Evolutionary conservation across 345 rosid species (phyloP).

Genomic region (Turnera subulata): DNA sequence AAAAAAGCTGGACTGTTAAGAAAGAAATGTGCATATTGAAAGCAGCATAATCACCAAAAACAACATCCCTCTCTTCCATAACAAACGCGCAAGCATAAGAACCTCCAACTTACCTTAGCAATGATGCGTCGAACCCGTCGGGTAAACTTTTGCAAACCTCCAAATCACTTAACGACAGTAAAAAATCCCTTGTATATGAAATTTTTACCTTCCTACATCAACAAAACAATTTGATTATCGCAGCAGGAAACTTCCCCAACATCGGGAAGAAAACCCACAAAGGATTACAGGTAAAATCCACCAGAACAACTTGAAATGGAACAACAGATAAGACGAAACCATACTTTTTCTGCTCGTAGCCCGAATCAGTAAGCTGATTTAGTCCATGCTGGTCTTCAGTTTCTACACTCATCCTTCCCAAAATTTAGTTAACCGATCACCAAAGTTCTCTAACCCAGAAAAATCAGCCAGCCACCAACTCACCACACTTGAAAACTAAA

Average conservation of each 20-base stretch:
- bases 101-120: conserved; percentile 45
- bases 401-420: conserved; percentile 61
- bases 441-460: too few relatives aligned
- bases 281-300: neutral
- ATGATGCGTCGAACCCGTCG: conserved; percentile 47
- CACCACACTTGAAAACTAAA: neutral
- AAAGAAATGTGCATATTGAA: conserved; percentile 11
- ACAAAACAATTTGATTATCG: conserved; percentile 10
- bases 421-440: neutral
- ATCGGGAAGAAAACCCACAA: conserved; percentile 1
- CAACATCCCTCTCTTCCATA: neutral
- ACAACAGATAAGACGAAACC: neutral
- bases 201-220: conserved; percentile 56
- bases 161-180: conserved; percentile 61
- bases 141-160: conserved; percentile 77
- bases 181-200: conserved; percentile 61
- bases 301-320: conserved; percentile 1
- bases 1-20: neutral
- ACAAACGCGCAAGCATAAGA: neutral
- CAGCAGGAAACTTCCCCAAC: neutral
- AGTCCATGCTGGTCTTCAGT: conserved; percentile 36
- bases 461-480: neutral
- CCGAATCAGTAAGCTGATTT: conserved; percentile 37
- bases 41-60: neutral
- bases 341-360: conserved; percentile 42